Conservation (phyloP, 164 flowering plant species). For the Platanus orientalis region DNA sequence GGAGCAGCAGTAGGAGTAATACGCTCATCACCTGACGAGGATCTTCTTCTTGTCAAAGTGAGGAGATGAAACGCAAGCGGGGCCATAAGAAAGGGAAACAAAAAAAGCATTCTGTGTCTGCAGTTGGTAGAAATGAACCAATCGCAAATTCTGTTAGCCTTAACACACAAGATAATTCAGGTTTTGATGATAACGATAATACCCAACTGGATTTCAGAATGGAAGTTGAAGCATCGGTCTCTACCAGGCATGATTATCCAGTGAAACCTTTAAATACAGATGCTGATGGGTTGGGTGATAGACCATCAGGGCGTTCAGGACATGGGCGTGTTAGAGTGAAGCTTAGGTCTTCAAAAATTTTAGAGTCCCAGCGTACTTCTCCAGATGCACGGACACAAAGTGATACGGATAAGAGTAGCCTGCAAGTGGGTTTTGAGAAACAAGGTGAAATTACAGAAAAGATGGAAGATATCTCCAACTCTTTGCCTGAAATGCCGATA, state of each 20-base stretch:
- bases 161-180: conserved; percentile 41
- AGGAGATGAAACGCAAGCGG: conserved; percentile 75
- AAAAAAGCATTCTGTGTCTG: conserved; percentile 27
- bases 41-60: neutral
- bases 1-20: no score
- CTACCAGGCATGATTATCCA: conserved; percentile 36
- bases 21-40: no score
- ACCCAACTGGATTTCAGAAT: conserved; percentile 31
- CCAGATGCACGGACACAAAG: conserved; percentile 51
- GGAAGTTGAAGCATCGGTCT: conserved; percentile 48
- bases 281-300: conserved; percentile 32
- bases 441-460: conserved; percentile 38
- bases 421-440: conserved; percentile 39
- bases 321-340: conserved; percentile 80
- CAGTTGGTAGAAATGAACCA: conserved; percentile 12
- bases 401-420: conserved; percentile 63
- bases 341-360: conserved; percentile 55
- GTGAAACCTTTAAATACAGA: conserved; percentile 24
- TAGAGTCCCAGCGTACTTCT: conserved; percentile 37
- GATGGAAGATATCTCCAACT: conserved; percentile 52
- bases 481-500: conserved; percentile 37
- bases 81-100: conserved; percentile 69
- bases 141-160: conserved; percentile 11
- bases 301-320: conserved; percentile 35
- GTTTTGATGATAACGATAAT: conserved; percentile 31